These are phyloP conservation scores for Taxawa tesnikishii DNA, from an alignment of 2,329 filamentous ascomycete genomes.

Conservation along the genomic window DNA sequence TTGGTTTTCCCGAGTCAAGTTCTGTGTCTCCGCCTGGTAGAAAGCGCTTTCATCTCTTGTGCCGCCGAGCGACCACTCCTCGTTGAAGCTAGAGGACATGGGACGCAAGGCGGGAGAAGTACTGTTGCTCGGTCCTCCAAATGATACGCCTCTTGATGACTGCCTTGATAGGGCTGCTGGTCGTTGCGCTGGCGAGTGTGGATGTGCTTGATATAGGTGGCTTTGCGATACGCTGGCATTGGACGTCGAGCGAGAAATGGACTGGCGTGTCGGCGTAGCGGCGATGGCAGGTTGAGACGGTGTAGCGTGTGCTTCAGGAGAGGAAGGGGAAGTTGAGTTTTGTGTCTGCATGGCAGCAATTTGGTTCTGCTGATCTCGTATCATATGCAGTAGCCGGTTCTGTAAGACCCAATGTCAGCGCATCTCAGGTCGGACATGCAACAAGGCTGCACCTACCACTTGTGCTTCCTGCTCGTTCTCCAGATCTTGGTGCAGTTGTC, in stretches of 20 bases:
- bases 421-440: not conserved
- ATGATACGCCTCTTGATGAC: conserved; percentile 21
- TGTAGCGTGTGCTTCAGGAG: conserved; percentile 38
- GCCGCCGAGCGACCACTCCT: conserved; percentile 50
- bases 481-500: conserved; percentile 66
- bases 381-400: conserved; percentile 68
- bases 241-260: too few species aligned
- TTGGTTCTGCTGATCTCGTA: conserved; percentile 62
- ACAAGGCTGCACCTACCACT: conserved; percentile 41
- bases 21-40: conserved; percentile 73
- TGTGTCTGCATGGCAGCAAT: conserved; percentile 44
- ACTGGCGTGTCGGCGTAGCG: too few species aligned
- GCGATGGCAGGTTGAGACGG: too few species aligned
- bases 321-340: conserved; percentile 1
- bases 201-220: conserved; percentile 11
- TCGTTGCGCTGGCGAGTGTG: conserved; percentile 14
- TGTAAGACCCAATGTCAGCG: conserved; percentile 18
- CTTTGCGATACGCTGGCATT: too few species aligned
- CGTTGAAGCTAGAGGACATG: conserved; percentile 39
- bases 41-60: conserved; percentile 60
- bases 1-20: conserved; percentile 65
- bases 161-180: conserved; percentile 28
- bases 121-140: conserved; percentile 1
- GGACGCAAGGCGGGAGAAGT: conserved; percentile 30
- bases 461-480: conserved; percentile 71